Evolutionary conservation across 805 yeast species (phyloP), one percentile per base, ranked within the genome.

Genomic region (Hanseniaspora nectarophila): DNA sequence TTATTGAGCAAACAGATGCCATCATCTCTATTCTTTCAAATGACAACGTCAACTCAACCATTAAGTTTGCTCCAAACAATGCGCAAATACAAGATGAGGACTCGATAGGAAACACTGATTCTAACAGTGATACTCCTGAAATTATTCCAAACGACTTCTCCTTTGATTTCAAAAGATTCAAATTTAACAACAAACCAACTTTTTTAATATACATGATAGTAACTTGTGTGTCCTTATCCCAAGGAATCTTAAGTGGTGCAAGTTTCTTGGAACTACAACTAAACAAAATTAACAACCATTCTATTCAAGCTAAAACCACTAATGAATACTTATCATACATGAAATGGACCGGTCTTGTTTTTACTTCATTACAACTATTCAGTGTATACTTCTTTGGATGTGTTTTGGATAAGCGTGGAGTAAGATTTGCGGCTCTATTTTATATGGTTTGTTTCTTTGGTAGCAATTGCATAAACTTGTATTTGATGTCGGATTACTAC

Each of bases 321-420:
- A 28, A 12, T 15, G 45, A 40, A 9, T 48, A 40, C 26, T 7
- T 48, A 2, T 16, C 23, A 13, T 48, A 35, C 43, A 48, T 40
- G 45, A 48, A 48, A 40, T 48, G 52, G 52, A 40, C 52, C 2
- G 45, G 52, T 33, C 33, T 48, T 16, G 9, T 48, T 7, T 23
- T 48, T 15, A 48, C 45, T 2, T 1, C 23, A 8, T 18, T 40
- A 12, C 45, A 48, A 33, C 20, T 48, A 38, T 38, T 32, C 10
- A 32, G 29, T 18, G 40, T 48, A 9, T 48, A 43, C 20, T 31
- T n/a, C 12, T 39, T 48, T 48, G 52, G 52, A 7, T 18, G 9
- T 5, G 3, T 48, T 16, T n/a, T 48, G 5, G 42, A 48, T 7
- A 33, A 32, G 9, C 13, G n/a, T 9, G 52, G 52, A 6, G 34